Percentiles rank a stretch among this genome's conserved stretches.
These are phyloP conservation scores for Verruconis gallopava DNA, from an alignment of 2,329 filamentous ascomycete species.

Conservation along the genomic window DNA sequence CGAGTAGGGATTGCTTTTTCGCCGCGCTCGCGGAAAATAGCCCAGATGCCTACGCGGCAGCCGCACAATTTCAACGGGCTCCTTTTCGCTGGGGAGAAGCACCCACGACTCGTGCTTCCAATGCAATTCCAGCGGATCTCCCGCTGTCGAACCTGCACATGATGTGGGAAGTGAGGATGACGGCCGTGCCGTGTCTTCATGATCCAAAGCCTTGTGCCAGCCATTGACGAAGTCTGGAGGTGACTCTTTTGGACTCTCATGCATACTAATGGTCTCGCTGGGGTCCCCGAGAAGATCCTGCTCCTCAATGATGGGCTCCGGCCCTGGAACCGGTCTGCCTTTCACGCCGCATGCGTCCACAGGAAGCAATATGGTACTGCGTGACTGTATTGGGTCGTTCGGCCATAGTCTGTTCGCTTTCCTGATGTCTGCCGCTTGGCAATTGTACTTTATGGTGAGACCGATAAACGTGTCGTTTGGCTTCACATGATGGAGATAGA, in stretches of 20 bases:
- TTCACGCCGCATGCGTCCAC: constrained; percentile 82
- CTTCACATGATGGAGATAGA: constrained; percentile 80
- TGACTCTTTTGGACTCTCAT: constrained; percentile 14
- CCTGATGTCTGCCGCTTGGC: constrained; percentile 66
- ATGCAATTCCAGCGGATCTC: constrained; percentile 46
- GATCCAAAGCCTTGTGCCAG: constrained; percentile 14
- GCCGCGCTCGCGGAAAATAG: constrained; percentile 81
- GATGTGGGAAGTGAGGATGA: constrained; percentile 21
- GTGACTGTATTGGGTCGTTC: constrained; percentile 75
- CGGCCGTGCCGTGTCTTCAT: constrained; percentile 19
- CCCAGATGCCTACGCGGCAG: constrained; percentile 69
- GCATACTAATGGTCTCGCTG: constrained; percentile 23
- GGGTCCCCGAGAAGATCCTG: constrained; percentile 20
- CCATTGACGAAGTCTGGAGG: constrained; percentile 10
- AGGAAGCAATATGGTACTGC: constrained; percentile 69
- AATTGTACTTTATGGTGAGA: constrained; percentile 80
- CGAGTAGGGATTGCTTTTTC: constrained; percentile 66
- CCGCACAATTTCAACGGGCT: constrained; percentile 73
- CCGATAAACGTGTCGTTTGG: constrained; percentile 80
- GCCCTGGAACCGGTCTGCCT: constrained; percentile 43
- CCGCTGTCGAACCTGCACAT: constrained; percentile 21
- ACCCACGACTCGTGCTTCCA: constrained; percentile 92
- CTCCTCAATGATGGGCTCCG: constrained; percentile 14
- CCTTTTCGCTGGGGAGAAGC: constrained; percentile 54
- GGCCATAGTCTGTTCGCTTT: constrained; percentile 93